phyloP scores from a whole-genome alignment of 2,329 filamentous ascomycete genomes.

The Blastomyces emzantsi region DNA sequence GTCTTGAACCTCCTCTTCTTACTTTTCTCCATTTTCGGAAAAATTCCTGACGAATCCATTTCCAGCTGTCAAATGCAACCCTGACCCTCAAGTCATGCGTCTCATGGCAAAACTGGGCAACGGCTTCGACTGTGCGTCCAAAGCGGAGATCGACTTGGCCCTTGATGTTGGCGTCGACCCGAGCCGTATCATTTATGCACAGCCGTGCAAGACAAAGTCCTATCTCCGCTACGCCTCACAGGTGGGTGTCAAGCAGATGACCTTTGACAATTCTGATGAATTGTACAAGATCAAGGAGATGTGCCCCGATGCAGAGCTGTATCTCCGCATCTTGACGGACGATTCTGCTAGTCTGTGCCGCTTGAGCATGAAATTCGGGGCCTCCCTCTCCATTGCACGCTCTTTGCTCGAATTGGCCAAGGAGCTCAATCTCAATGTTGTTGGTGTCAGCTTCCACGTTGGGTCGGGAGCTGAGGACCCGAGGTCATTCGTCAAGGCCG shows the following conservation, averaged over 20 bases:
- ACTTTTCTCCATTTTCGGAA: neutral
- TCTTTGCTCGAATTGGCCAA: conserved; percentile 71
- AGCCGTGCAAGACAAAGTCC: conserved; percentile 99
- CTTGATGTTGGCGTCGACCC: conserved; percentile 74
- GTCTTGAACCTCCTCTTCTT: conserved; percentile 23
- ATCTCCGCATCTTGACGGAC: conserved; percentile 89
- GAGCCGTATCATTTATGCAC: conserved; percentile 92
- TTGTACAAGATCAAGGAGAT: conserved; percentile 94
- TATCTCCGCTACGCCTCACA: conserved; percentile 85
- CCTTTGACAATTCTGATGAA: conserved; percentile 97
- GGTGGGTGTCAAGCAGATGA: conserved; percentile 92
- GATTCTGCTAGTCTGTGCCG: conserved; percentile 91
- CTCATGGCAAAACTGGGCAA: conserved; percentile 82
- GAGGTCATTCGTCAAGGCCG: conserved; percentile 81
- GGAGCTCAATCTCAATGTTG: conserved; percentile 76
- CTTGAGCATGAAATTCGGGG: conserved; percentile 95
- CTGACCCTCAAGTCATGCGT: conserved; percentile 77
- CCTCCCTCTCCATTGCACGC: conserved; percentile 71
- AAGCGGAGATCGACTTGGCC: conserved; percentile 91
- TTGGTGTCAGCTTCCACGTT: conserved; percentile 96
- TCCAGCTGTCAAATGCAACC: conserved; percentile 95
- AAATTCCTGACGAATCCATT: conserved; percentile 1
- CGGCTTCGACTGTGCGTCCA: conserved; percentile 97
- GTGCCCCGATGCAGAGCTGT: conserved; percentile 81
- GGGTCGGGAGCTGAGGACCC: conserved; percentile 94